These are phyloP conservation scores for Calonectria pseudoturangicola DNA, from an alignment of 2,329 filamentous ascomycete genomes.

Conservation along the genomic window DNA sequence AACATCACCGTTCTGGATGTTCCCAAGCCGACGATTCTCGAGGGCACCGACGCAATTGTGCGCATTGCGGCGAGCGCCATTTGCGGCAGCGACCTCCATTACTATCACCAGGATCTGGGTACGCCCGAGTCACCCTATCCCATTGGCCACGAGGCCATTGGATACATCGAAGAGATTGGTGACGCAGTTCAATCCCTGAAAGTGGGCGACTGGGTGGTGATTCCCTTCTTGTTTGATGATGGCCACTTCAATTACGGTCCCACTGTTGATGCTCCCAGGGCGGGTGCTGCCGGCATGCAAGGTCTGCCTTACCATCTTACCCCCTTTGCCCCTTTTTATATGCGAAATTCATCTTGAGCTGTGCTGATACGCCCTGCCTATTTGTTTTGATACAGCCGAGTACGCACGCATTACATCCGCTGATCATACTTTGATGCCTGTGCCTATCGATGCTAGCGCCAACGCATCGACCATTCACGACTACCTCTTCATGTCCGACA, in stretches of 20 bases:
- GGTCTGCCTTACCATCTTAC: background rate
- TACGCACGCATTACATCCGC: slow-evolving; percentile 10
- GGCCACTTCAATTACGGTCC: slow-evolving; percentile 26
- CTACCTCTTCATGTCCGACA: slow-evolving; percentile 32
- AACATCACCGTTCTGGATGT: slow-evolving; percentile 11
- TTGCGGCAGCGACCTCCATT: slow-evolving; percentile 23
- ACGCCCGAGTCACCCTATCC: background rate
- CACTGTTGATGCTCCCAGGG: background rate
- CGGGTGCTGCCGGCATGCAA: slow-evolving; percentile 12
- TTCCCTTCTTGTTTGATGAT: slow-evolving; percentile 23
- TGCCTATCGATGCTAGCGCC: background rate
- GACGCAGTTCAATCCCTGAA: slow-evolving; percentile 3
- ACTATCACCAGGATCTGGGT: slow-evolving; percentile 14
- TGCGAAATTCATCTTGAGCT: background rate
- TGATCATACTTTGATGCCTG: slow-evolving; percentile 1
- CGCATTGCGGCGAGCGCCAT: slow-evolving; percentile 20
- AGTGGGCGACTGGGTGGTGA: slow-evolving; percentile 26
- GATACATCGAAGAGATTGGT: slow-evolving; percentile 19
- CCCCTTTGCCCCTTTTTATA: background rate
- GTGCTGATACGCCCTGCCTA: slow-evolving; percentile 2
- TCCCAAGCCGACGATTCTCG: background rate
- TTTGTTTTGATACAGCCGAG: slow-evolving; percentile 1
- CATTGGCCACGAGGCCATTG: slow-evolving; percentile 26
- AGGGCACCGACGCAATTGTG: slow-evolving; percentile 21
- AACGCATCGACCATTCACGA: slow-evolving; percentile 1